These are phyloP conservation scores for Gracilaria gracilis DNA, from an alignment of 23 red algal genomes.

Conservation along the genomic window DNA sequence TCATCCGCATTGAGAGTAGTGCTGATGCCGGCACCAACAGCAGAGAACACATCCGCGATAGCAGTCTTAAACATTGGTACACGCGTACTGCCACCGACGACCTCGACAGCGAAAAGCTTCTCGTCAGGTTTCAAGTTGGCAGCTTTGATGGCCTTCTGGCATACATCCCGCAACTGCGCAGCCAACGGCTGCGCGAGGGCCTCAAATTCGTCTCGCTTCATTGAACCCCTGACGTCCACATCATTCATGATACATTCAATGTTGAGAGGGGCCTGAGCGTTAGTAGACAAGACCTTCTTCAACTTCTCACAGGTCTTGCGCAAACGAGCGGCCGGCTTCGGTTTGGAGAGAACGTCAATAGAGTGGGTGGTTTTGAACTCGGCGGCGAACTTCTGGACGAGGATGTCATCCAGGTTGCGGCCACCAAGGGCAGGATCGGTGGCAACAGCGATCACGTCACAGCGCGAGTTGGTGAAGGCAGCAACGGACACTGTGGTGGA, in stretches of 20 bases:
- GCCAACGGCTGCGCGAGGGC: constrained; percentile 71
- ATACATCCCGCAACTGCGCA: constrained; percentile 58
- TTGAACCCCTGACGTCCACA: constrained; percentile 81
- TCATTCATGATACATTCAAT: constrained; percentile 99
- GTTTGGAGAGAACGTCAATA: constrained; percentile 76
- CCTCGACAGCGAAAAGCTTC: constrained; percentile 81
- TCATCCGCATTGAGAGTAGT: constrained; percentile 98
- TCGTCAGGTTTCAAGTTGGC: constrained; percentile 50
- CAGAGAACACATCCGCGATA: constrained; percentile 62
- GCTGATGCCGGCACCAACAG: constrained; percentile 48
- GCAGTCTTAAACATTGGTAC: constrained; percentile 85
- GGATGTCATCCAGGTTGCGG: constrained; percentile 86
- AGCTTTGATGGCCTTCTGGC: constrained; percentile 48
- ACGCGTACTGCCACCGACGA: constrained; percentile 93
- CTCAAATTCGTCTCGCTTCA: constrained; percentile 81
- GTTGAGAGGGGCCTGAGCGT: constrained; percentile 82
- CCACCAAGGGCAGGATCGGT: constrained; percentile 90
- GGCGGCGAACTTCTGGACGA: constrained; percentile 85
- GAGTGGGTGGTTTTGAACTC: constrained; percentile 82
- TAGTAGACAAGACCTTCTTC: constrained; percentile 92
- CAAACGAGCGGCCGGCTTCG: constrained; percentile 75
- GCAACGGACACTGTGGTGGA: constrained; percentile 83
- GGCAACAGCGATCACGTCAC: constrained; percentile 77
- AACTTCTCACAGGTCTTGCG: constrained; percentile 88
- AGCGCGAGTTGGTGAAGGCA: constrained; percentile 81